These are phyloP conservation scores for Sugiyamaella xylanicola DNA, from an alignment of 1,139 yeast species.

Conservation along the genomic window DNA sequence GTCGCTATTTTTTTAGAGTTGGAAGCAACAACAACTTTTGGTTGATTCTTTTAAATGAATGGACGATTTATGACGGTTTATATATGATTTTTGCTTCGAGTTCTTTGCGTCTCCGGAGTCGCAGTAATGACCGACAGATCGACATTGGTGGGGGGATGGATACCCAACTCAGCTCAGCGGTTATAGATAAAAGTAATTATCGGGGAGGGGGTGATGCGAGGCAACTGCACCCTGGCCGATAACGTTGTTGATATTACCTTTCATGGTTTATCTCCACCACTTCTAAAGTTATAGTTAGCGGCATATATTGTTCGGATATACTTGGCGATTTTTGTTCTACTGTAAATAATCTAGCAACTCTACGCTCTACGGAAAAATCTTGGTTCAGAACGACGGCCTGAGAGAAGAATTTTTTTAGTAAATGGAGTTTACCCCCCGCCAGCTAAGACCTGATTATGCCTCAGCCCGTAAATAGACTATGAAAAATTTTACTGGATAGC, in stretches of 20 bases:
- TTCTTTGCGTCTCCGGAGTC: not conserved
- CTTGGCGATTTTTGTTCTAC: not conserved
- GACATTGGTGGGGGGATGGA: conserved; percentile 4
- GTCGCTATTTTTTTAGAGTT: not conserved
- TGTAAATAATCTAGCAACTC: too few relatives aligned
- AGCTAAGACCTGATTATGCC: not conserved
- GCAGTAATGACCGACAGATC: conserved; percentile 5
- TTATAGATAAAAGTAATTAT: conserved; percentile 6
- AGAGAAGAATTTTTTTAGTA: too few relatives aligned
- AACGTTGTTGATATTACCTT: conserved; percentile 4
- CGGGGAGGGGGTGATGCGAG: conserved; percentile 8
- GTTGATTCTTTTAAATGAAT: not conserved
- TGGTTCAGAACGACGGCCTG: too few relatives aligned
- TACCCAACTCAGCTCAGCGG: conserved; percentile 11
- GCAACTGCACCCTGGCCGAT: conserved; percentile 4
- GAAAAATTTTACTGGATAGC: not conserved
- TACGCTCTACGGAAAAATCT: too few relatives aligned
- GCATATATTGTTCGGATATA: not conserved
- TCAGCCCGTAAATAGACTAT: not conserved
- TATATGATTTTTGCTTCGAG: not conserved
- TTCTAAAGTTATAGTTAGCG: not conserved
- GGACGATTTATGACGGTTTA: conserved; percentile 1
- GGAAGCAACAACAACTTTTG: not conserved
- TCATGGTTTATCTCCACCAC: not conserved
- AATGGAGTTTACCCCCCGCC: not conserved